phyloP scores from a whole-genome alignment of 371 early-diverging fungal species.

The Apophysomyces elegans region DNA sequence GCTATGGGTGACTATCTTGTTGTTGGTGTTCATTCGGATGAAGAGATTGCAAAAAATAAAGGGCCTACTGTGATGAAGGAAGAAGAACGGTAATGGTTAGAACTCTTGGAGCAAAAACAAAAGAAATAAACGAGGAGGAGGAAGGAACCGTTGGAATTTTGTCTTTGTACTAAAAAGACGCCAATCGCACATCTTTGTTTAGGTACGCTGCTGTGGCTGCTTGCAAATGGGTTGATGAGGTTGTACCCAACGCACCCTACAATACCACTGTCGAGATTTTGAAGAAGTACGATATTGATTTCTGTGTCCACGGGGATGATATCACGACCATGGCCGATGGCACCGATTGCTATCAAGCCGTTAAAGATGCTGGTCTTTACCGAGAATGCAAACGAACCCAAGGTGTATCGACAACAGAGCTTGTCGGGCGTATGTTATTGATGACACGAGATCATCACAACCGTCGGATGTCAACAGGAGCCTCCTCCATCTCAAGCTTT shows the following conservation, averaged over 20 bases:
- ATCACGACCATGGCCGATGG: slow-evolving; percentile 94
- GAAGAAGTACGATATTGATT: slow-evolving; percentile 85
- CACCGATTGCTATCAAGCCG: slow-evolving; percentile 92
- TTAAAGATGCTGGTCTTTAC: slow-evolving; percentile 94
- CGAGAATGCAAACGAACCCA: slow-evolving; percentile 92
- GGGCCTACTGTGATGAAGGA: slow-evolving; percentile 96
- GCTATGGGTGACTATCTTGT: slow-evolving; percentile 91
- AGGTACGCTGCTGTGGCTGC: slow-evolving; percentile 93
- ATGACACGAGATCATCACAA: slow-evolving; percentile 88
- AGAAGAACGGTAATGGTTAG: slow-evolving; percentile 75
- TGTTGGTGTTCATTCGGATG: slow-evolving; percentile 97
- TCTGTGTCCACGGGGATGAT: slow-evolving; percentile 97
- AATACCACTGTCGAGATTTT: slow-evolving; percentile 84
- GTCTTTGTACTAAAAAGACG: too few relatives aligned
- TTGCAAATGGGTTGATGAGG: slow-evolving; percentile 97
- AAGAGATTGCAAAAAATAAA: slow-evolving; percentile 89
- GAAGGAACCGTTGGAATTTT: too few relatives aligned
- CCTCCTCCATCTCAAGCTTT: slow-evolving; percentile 62
- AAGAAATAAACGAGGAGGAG: too few relatives aligned
- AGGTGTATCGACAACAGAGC: slow-evolving; percentile 94
- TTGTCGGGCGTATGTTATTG: slow-evolving; percentile 95
- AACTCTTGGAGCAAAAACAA: too few relatives aligned
- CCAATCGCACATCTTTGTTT: not conserved
- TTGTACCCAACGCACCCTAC: slow-evolving; percentile 95
- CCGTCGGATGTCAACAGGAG: slow-evolving; percentile 49